Percentiles rank a stretch among this genome's conserved stretches.
Evolutionary conservation across 2,329 filamentous ascomycete genomes (phyloP).

Genomic region (Curvularia eragrostidis): DNA sequence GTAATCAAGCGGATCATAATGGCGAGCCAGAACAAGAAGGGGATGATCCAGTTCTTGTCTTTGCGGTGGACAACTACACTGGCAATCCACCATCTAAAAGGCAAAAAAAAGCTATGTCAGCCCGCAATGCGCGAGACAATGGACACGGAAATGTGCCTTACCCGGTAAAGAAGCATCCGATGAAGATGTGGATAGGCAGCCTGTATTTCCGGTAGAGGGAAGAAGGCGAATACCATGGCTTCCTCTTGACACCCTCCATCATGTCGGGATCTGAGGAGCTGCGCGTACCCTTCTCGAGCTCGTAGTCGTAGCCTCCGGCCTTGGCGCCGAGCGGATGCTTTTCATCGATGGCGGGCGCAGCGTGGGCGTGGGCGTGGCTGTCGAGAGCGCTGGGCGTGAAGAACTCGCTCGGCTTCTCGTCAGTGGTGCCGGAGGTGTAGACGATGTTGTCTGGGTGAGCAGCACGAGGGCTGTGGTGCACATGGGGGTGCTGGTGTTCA

Average conservation of each 20-base stretch:
- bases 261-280: conserved; percentile 35
- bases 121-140: conserved; percentile 2
- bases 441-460: conserved; percentile 40
- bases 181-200: conserved; percentile 50
- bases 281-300: conserved; percentile 51
- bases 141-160: conserved; percentile 38
- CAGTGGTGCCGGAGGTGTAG: conserved; percentile 48
- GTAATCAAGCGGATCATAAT: conserved; percentile 77
- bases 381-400: conserved; percentile 49
- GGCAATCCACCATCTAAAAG: conserved; percentile 74
- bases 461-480: conserved; percentile 47
- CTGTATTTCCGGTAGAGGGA: conserved; percentile 51
- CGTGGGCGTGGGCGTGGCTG: conserved; percentile 47
- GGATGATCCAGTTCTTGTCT: conserved; percentile 81
- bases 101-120: conserved; percentile 26
- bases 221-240: conserved; percentile 26
- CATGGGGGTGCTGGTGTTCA: conserved; percentile 50
- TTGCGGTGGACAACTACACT: conserved; percentile 74
- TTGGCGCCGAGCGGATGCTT: conserved; percentile 42
- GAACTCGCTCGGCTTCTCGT: conserved; percentile 40
- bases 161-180: conserved; percentile 61
- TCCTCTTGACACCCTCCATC: conserved; percentile 24
- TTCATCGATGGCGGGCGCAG: conserved; percentile 25
- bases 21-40: conserved; percentile 80
- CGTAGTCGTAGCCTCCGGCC: conserved; percentile 42